phyloP scores from a whole-genome alignment of 768 basidiomycete genomes.

The Pholiota molesta region DNA sequence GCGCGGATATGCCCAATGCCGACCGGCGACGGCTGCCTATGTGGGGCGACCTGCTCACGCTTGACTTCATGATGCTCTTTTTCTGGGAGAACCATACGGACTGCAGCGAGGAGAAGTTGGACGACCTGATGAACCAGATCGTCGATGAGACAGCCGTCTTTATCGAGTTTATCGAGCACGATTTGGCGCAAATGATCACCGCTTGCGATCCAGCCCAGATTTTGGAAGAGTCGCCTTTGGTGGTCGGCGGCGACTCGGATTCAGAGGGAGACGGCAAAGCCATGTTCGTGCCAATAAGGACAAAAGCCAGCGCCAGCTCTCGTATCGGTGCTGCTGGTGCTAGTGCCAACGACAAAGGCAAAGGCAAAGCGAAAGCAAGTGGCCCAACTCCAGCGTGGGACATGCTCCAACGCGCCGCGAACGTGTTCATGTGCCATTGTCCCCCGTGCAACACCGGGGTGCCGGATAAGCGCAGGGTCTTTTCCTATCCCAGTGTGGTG shows the following conservation, averaged over 20 bases:
- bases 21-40: not conserved
- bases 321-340: not conserved
- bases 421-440: slow-evolving; percentile 6
- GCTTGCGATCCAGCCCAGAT: not conserved
- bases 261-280: not conserved
- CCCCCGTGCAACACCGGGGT: not conserved
- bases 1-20: not conserved
- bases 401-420: not conserved
- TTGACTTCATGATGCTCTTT: not conserved
- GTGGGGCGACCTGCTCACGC: slow-evolving; percentile 1
- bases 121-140: not conserved
- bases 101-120: not conserved
- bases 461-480: not conserved
- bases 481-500: not conserved
- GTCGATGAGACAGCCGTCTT: not conserved
- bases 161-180: not conserved
- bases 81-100: not conserved
- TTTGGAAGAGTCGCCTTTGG: not conserved
- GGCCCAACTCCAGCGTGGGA: not conserved
- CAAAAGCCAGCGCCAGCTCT: not conserved
- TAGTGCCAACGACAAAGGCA: not conserved
- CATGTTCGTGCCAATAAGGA: not conserved
- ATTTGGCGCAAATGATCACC: not conserved
- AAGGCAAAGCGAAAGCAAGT: not conserved
- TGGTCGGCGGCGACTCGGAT: not conserved